These are phyloP conservation scores for Thelephora ganbajun DNA, from an alignment of 768 basidiomycete species.

Conservation along the genomic window DNA sequence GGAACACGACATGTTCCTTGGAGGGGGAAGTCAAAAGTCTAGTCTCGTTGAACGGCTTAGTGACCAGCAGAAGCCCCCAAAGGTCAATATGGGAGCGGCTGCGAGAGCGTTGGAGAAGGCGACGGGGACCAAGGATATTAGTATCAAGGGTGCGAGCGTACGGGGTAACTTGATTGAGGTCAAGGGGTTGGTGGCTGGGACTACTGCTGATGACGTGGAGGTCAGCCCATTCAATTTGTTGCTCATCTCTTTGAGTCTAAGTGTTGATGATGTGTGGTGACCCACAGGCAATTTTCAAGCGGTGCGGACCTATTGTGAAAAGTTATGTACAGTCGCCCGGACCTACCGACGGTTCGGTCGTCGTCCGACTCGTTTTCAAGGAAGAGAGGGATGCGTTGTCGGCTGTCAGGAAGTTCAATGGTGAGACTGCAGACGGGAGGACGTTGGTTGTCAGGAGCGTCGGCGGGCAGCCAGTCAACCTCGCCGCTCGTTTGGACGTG, in stretches of 20 bases:
- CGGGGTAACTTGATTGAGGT: conserved; percentile 63
- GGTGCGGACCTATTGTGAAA: conserved; percentile 53
- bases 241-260: neutral
- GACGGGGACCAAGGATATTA: conserved; percentile 24
- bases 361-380: conserved; percentile 66
- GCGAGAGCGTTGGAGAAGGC: conserved; percentile 57
- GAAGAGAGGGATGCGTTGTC: conserved; percentile 41
- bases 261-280: neutral
- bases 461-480: conserved; percentile 37
- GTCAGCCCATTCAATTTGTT: conserved; percentile 11
- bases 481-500: conserved; percentile 42
- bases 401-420: conserved; percentile 65
- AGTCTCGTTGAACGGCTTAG: conserved; percentile 43
- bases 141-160: conserved; percentile 59
- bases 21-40: conserved; percentile 9
- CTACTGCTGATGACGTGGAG: conserved; percentile 71
- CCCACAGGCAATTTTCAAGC: conserved; percentile 59
- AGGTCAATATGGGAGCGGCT: conserved; percentile 38
- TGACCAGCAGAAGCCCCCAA: conserved; percentile 28
- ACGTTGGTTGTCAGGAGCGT: conserved; percentile 52
- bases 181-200: conserved; percentile 57
- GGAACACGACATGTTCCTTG: conserved; percentile 61
- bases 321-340: conserved; percentile 16
- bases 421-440: conserved; percentile 73
- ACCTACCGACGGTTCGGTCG: conserved; percentile 24